phyloP scores from a whole-genome alignment of 129 eudicot genomes.

The Centrapalus pauciflorus region DNA sequence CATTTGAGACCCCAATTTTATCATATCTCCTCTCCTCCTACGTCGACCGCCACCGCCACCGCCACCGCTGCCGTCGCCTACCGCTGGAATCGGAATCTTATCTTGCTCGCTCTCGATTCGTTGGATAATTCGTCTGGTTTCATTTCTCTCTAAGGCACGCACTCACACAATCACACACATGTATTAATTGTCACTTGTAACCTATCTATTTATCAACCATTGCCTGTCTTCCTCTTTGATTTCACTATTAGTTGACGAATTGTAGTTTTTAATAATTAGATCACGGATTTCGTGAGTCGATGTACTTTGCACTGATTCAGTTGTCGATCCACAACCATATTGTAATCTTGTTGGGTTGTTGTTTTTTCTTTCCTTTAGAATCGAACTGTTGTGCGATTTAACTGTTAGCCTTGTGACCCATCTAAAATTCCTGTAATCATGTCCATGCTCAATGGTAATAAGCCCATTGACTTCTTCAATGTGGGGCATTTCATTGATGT shows the following conservation, averaged over 20 bases:
- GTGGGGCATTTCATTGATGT: not conserved
- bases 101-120: not conserved
- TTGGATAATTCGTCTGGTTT: slow-evolving; percentile 15
- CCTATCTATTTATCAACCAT: not conserved
- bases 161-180: not conserved
- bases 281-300: slow-evolving; percentile 5
- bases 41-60: slow-evolving; percentile 15
- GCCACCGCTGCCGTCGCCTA: not conserved
- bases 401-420: too few species aligned
- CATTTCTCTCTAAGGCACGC: not conserved
- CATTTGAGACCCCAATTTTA: slow-evolving; percentile 13
- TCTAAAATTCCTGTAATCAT: not conserved
- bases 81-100: not conserved
- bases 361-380: too few species aligned
- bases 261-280: not conserved
- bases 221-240: not conserved
- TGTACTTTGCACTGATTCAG: slow-evolving; percentile 1
- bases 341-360: too few species aligned
- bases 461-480: too few species aligned
- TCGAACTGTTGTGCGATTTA: too few species aligned
- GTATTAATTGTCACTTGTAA: slow-evolving; percentile 7
- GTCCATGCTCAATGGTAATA: too few species aligned
- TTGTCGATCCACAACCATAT: too few species aligned
- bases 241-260: slow-evolving; percentile 3
- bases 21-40: slow-evolving; percentile 21